phyloP scores from a whole-genome alignment of 495 filamentous ascomycete genomes.

The Poronia punctata region DNA sequence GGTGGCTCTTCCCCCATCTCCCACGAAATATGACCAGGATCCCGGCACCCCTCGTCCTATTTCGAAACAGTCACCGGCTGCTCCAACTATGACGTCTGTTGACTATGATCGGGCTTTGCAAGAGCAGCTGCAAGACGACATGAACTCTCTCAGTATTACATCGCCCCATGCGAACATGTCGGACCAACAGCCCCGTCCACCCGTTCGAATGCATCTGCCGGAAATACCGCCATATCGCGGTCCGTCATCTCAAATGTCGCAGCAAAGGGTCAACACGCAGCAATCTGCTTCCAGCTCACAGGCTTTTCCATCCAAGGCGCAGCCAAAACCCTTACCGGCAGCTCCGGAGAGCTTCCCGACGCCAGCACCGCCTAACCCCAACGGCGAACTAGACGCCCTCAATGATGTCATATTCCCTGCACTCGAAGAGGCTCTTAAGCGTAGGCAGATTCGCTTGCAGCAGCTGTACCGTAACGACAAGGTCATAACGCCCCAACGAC shows the following conservation, averaged over 20 bases:
- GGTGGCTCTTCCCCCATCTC: slow-evolving; percentile 56
- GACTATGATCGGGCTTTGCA: slow-evolving; percentile 56
- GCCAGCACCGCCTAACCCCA: slow-evolving; percentile 37
- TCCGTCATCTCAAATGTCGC: slow-evolving; percentile 18
- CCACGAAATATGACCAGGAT: slow-evolving; percentile 29
- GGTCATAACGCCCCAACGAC: slow-evolving; percentile 43
- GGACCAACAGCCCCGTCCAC: slow-evolving; percentile 11
- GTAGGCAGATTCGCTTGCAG: slow-evolving; percentile 62
- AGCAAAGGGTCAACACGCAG: slow-evolving; percentile 29
- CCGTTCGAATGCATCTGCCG: slow-evolving; percentile 35
- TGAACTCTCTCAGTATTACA: slow-evolving; percentile 40
- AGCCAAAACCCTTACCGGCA: slow-evolving; percentile 16
- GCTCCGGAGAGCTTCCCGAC: slow-evolving; percentile 34
- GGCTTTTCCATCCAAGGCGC: slow-evolving; percentile 20
- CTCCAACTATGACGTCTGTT: slow-evolving; percentile 34
- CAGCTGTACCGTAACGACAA: slow-evolving; percentile 40
- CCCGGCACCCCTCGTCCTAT: slow-evolving; percentile 40
- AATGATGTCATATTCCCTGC: slow-evolving; percentile 85
- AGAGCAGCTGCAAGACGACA: slow-evolving; percentile 53
- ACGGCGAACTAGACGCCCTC: slow-evolving; percentile 53
- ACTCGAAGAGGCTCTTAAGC: slow-evolving; percentile 76
- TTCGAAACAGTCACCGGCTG: slow-evolving; percentile 29
- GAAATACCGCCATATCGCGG: slow-evolving; percentile 50
- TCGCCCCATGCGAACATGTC: slow-evolving; percentile 19
- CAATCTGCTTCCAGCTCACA: slow-evolving; percentile 18